Evolutionary conservation across 768 basidiomycete genomes (phyloP).

Genomic region (Mycena indigotica): DNA sequence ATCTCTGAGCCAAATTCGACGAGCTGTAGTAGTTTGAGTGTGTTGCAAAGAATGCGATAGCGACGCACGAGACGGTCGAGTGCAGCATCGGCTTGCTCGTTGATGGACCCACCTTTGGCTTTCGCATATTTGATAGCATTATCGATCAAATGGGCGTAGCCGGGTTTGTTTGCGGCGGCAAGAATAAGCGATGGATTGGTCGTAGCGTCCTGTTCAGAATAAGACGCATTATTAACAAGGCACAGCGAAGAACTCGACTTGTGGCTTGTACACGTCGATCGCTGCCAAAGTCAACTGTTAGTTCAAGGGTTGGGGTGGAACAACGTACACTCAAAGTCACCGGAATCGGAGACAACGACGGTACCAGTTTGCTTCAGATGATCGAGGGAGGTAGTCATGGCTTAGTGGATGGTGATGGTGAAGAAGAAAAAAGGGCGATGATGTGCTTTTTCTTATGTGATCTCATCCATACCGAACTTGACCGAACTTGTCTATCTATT

Average conservation of each 20-base stretch:
- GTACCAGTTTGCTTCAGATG: slow-evolving; percentile 90
- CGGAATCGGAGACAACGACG: slow-evolving; percentile 95
- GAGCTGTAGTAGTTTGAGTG: slow-evolving; percentile 52
- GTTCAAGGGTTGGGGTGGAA: slow-evolving; percentile 24
- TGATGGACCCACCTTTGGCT: slow-evolving; percentile 75
- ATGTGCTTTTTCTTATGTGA: no score
- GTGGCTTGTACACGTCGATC: slow-evolving; percentile 96
- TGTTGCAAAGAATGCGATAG: background rate
- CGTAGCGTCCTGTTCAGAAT: slow-evolving; percentile 77
- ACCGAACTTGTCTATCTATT: no score
- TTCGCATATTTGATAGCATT: slow-evolving; percentile 75
- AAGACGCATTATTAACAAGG: background rate
- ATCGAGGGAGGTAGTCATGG: slow-evolving; percentile 81
- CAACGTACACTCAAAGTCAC: slow-evolving; percentile 82
- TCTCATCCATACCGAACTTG: background rate
- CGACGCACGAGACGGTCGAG: slow-evolving; percentile 82
- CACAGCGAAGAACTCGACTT: slow-evolving; percentile 45
- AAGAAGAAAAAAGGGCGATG: no score
- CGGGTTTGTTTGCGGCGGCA: slow-evolving; percentile 87
- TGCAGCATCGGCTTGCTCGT: slow-evolving; percentile 76
- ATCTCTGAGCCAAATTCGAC: slow-evolving; percentile 98
- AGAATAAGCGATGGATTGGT: slow-evolving; percentile 97
- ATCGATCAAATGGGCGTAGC: slow-evolving; percentile 82
- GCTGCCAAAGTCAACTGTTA: slow-evolving; percentile 51
- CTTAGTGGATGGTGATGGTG: slow-evolving; percentile 25